These are phyloP conservation scores for Recurvomyces mirabilis DNA, from an alignment of 495 filamentous ascomycete genomes.

Conservation along the genomic window DNA sequence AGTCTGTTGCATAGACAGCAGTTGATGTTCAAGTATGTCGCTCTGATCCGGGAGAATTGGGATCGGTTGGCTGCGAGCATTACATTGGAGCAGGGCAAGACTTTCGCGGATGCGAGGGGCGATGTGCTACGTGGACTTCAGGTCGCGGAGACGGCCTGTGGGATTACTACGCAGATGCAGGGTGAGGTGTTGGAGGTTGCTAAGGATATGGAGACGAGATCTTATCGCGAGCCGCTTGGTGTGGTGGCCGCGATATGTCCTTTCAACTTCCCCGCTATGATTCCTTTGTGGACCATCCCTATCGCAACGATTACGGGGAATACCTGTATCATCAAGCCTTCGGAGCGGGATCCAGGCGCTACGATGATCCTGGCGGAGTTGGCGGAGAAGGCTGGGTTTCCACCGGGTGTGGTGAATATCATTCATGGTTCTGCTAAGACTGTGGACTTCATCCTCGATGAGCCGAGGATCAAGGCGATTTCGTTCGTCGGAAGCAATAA, in stretches of 20 bases:
- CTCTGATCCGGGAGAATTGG: conserved; percentile 86
- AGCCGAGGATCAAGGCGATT: conserved; percentile 93
- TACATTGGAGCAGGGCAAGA: conserved; percentile 97
- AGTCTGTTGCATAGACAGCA: conserved; percentile 80
- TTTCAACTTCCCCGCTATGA: conserved; percentile 99
- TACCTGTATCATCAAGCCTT: conserved; percentile 89
- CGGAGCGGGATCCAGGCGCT: conserved; percentile 94
- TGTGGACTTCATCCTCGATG: conserved; percentile 96
- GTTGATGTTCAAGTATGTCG: conserved; percentile 94
- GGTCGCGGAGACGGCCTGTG: conserved; percentile 92
- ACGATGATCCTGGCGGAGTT: conserved; percentile 96
- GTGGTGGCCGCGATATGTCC: conserved; percentile 96
- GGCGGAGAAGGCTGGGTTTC: conserved; percentile 83
- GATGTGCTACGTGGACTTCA: conserved; percentile 93
- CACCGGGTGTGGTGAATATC: conserved; percentile 86
- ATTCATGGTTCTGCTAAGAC: conserved; percentile 83
- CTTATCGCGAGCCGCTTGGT: conserved; percentile 84
- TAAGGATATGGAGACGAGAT: conserved; percentile 98
- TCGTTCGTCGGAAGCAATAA: conserved; percentile 94
- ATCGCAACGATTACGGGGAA: conserved; percentile 92
- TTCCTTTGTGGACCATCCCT: conserved; percentile 93
- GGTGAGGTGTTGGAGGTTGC: conserved; percentile 94
- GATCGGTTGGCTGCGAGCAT: conserved; percentile 91
- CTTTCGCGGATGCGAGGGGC: conserved; percentile 86
- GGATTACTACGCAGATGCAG: conserved; percentile 84